phyloP scores from a whole-genome alignment of 331 rosid genomes.

The Malus hybrid region DNA sequence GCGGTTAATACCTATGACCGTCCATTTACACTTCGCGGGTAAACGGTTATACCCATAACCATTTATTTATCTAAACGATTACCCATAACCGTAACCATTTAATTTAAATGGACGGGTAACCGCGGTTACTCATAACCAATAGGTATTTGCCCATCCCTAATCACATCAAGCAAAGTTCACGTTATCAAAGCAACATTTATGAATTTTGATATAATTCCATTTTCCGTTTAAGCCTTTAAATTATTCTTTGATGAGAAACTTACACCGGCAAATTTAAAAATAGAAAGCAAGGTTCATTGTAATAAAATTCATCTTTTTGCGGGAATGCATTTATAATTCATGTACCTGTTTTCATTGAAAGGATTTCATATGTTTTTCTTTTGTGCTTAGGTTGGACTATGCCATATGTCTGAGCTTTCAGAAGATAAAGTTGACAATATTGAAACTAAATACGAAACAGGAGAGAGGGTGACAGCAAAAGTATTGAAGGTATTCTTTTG shows the following conservation, averaged over 20 bases:
- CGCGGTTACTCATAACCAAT: no score
- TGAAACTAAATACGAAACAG: constrained; percentile 53
- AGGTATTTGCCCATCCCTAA: no score
- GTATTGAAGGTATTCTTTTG: constrained; percentile 63
- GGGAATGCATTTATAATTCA: neutral
- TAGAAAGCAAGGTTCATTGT: neutral
- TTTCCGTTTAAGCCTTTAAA: neutral
- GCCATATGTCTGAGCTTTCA: constrained; percentile 82
- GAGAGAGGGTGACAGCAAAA: constrained; percentile 69
- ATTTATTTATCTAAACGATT: no score
- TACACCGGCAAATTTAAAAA: neutral
- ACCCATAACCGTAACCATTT: no score
- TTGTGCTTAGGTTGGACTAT: constrained; percentile 69
- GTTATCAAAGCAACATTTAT: neutral
- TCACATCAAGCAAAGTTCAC: neutral
- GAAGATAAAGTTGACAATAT: constrained; percentile 48
- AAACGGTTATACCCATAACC: no score
- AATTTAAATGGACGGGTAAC: no score
- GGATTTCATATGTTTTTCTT: constrained; percentile 2
- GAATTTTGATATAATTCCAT: neutral
- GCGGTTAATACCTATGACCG: no score
- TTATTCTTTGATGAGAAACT: neutral
- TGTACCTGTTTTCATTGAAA: neutral
- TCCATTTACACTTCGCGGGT: no score
- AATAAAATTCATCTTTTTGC: no score